These are phyloP conservation scores for Phytophthora citrophthora DNA, from an alignment of 352 stramenopile genomes.

Conservation along the genomic window DNA sequence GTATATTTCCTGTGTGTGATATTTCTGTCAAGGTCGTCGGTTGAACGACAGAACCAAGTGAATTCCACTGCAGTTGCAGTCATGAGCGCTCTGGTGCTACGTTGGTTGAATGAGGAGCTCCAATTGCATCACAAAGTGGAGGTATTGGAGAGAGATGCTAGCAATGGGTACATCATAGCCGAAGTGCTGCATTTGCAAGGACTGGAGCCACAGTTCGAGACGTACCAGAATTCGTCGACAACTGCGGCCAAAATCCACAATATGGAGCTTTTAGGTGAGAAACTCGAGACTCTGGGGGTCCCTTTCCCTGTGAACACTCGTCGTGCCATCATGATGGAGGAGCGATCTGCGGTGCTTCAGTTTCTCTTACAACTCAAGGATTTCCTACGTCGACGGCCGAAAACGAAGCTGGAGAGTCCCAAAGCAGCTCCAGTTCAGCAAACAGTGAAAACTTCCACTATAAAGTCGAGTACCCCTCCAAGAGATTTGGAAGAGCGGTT, in stretches of 20 bases:
- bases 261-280: constrained; percentile 58
- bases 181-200: constrained; percentile 62
- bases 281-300: constrained; percentile 44
- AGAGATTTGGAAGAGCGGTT: constrained; percentile 70
- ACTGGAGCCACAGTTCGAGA: constrained; percentile 53
- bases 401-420: constrained; percentile 14
- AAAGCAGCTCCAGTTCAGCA: constrained; percentile 11
- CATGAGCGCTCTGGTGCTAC: constrained; percentile 68
- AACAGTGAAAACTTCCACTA: not conserved
- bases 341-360: constrained; percentile 57
- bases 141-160: constrained; percentile 65
- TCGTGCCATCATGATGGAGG: constrained; percentile 72
- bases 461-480: constrained; percentile 14
- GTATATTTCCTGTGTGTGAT: not conserved
- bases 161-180: constrained; percentile 73
- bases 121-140: constrained; percentile 51
- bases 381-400: constrained; percentile 39
- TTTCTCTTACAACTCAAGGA: constrained; percentile 71
- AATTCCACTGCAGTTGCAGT: not conserved
- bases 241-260: constrained; percentile 59
- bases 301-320: constrained; percentile 50
- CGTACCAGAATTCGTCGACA: constrained; percentile 46
- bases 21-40: constrained; percentile 36
- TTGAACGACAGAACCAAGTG: constrained; percentile 4
- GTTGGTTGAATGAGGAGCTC: constrained; percentile 77